Conservation (phyloP, 2,329 filamentous ascomycete genomes). For the Uncinocarpus reesii region DNA sequence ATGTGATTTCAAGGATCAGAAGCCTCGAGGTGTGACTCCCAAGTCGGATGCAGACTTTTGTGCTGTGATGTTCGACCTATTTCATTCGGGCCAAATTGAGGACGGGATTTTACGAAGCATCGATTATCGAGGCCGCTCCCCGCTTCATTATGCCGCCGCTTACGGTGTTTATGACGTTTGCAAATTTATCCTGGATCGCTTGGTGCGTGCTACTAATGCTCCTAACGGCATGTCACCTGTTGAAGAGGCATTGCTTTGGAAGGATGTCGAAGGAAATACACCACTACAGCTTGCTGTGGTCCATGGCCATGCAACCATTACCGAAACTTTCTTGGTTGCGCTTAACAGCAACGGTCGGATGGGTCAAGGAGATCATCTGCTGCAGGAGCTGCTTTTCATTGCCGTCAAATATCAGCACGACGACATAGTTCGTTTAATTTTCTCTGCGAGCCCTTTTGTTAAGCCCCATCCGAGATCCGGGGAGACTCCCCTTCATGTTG, state of each 20-base stretch:
- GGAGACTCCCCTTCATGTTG: constrained; percentile 22
- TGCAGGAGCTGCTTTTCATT: constrained; percentile 12
- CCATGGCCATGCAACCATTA: constrained; percentile 9
- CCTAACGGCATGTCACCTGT: no score
- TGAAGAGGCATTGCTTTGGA: background rate
- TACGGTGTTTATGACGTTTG: constrained; percentile 14
- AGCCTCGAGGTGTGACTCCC: background rate
- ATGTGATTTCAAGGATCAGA: background rate
- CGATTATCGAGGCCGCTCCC: constrained; percentile 14
- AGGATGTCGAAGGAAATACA: constrained; percentile 10
- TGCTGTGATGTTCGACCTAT: background rate
- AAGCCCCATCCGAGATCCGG: constrained; percentile 7
- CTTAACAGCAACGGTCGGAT: background rate
- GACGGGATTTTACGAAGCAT: background rate
- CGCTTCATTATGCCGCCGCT: constrained; percentile 18
- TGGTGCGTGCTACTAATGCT: background rate
- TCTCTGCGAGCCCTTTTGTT: constrained; percentile 10
- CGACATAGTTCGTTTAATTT: constrained; percentile 15
- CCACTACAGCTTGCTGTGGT: constrained; percentile 17
- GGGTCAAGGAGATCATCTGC: background rate
- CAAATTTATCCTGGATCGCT: constrained; percentile 7
- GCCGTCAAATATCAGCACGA: constrained; percentile 14
- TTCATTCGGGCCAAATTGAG: background rate
- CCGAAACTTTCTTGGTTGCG: constrained; percentile 9
- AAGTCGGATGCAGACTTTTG: background rate